Conservation (phyloP, 2,329 filamentous ascomycete genomes). For the Fusarium brachygibbosum region DNA sequence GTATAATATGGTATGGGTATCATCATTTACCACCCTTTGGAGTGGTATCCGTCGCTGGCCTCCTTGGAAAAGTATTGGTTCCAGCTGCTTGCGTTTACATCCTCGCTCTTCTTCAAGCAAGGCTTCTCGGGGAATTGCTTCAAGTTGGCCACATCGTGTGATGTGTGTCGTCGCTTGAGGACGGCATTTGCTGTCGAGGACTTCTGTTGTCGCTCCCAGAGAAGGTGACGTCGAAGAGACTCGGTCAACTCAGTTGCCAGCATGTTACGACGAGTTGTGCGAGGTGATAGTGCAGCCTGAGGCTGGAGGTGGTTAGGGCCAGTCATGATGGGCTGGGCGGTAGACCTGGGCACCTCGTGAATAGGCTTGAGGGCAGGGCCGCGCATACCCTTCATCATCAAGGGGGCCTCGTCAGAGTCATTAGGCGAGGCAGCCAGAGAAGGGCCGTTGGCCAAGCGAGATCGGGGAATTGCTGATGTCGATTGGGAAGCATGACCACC, state of each 20-base stretch:
- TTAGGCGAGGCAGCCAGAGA: conserved; percentile 65
- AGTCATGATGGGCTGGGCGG: conserved; percentile 82
- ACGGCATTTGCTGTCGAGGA: conserved; percentile 89
- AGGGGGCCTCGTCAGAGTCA: conserved; percentile 72
- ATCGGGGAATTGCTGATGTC: conserved; percentile 76
- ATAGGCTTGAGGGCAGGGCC: conserved; percentile 66
- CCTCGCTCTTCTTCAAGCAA: conserved; percentile 71
- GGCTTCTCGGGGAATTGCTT: conserved; percentile 81
- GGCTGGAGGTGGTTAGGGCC: conserved; percentile 74
- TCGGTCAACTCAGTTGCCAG: conserved; percentile 93
- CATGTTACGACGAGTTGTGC: conserved; percentile 95
- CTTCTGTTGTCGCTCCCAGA: conserved; percentile 97
- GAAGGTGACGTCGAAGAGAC: conserved; percentile 88
- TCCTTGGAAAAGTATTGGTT: conserved; percentile 90
- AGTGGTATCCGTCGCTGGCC: conserved; percentile 66
- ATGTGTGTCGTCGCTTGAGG: conserved; percentile 89
- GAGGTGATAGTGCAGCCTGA: conserved; percentile 85
- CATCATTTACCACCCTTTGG: conserved; percentile 58
- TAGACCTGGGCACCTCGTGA: conserved; percentile 74
- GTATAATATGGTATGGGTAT: conserved; percentile 34
- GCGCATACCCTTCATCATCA: conserved; percentile 73
- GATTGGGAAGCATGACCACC: conserved; percentile 76
- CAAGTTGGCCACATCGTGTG: conserved; percentile 90
- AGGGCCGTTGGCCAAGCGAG: conserved; percentile 64
- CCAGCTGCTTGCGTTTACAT: conserved; percentile 78